Percentiles rank a stretch among this genome's conserved stretches.
Evolutionary conservation across 495 filamentous ascomycete species (phyloP).

Genomic region (Articulospora tetracladia): DNA sequence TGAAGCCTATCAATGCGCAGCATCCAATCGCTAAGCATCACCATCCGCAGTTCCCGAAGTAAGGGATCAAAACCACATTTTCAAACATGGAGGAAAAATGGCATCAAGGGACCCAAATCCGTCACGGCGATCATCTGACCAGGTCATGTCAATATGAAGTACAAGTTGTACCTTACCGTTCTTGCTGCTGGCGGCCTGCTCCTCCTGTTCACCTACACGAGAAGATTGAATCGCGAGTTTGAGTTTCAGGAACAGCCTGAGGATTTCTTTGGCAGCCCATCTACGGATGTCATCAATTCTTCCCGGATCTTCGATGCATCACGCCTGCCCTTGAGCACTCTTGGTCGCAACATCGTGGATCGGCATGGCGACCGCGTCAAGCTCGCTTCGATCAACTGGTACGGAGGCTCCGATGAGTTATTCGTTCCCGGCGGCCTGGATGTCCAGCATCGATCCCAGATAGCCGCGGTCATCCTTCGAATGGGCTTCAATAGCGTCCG

Average conservation of each 20-base stretch:
- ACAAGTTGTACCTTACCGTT: not conserved
- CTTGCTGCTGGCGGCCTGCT: slow-evolving; percentile 6
- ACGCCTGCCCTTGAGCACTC: slow-evolving; percentile 45
- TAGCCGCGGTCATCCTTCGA: slow-evolving; percentile 44
- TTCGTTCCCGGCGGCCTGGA: slow-evolving; percentile 59
- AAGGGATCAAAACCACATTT: no score
- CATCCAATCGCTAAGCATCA: not conserved
- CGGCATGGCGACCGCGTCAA: slow-evolving; percentile 45
- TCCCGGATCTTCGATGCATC: slow-evolving; percentile 16
- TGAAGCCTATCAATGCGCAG: not conserved
- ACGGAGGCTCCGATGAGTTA: slow-evolving; percentile 55
- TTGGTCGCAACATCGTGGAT: slow-evolving; percentile 54
- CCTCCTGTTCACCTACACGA: not conserved
- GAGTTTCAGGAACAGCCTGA: not conserved
- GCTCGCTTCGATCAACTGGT: slow-evolving; percentile 60
- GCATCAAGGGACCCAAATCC: not conserved
- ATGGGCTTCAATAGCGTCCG: slow-evolving; percentile 64
- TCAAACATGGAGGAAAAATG: not conserved
- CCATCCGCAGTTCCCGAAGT: slow-evolving; percentile 5
- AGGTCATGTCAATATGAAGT: not conserved
- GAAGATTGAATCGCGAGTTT: not conserved
- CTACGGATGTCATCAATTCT: not conserved
- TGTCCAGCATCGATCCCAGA: slow-evolving; percentile 48
- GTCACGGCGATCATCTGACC: not conserved
- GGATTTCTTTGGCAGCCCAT: not conserved